Evolutionary conservation across 176 grass and related monocot genomes (phyloP).

Genomic region (Eragrostis nindensis): DNA sequence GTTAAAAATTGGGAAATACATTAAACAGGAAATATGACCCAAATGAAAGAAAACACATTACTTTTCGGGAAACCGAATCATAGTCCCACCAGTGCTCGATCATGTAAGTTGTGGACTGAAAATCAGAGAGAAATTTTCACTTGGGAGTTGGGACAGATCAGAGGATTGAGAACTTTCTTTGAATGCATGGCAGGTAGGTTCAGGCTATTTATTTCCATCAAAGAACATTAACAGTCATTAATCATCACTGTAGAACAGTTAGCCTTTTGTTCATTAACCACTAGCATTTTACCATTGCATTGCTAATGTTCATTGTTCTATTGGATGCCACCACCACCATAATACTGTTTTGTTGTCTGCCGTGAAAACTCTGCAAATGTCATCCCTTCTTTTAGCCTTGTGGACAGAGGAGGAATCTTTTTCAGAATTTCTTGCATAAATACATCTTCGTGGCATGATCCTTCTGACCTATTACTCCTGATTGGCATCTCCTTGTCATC

Average conservation of each 20-base stretch:
- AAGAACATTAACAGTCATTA: not conserved
- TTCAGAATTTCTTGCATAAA: constrained; percentile 57
- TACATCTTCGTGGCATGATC: constrained; percentile 9
- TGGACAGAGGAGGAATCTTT: constrained; percentile 67
- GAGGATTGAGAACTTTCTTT: not conserved
- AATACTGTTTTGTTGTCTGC: constrained; percentile 93
- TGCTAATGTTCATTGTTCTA: constrained; percentile 41
- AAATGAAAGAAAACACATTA: not conserved
- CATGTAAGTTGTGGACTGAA: not conserved
- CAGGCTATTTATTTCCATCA: not conserved
- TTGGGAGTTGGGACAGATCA: not conserved
- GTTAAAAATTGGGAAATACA: not conserved
- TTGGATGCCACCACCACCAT: constrained; percentile 72
- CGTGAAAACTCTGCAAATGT: constrained; percentile 89
- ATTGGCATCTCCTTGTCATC: constrained; percentile 23
- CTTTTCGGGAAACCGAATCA: not conserved
- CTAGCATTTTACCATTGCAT: not conserved
- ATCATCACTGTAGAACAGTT: not conserved
- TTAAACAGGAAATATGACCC: not conserved
- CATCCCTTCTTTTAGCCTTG: constrained; percentile 82
- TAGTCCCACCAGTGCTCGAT: not conserved
- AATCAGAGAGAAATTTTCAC: not conserved
- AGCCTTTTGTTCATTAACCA: not conserved
- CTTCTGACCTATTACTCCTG: not conserved
- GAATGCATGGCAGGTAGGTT: not conserved